phyloP scores from a whole-genome alignment of 163 green algal genomes.

The Smithsoniella earleae region DNA sequence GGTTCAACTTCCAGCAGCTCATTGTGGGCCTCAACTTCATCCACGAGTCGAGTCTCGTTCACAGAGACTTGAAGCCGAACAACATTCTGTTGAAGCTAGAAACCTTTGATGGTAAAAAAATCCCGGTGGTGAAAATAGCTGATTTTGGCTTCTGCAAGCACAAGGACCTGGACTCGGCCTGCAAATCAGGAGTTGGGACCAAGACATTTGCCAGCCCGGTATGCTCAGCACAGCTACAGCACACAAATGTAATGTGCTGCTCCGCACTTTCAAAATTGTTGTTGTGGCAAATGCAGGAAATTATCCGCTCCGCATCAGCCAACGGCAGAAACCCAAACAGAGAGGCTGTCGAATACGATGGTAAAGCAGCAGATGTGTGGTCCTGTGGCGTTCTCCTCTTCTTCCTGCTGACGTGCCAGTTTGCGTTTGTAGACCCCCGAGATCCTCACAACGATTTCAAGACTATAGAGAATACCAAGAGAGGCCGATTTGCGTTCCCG shows the following conservation, averaged over 20 bases:
- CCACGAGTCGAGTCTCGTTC: slow-evolving; percentile 36
- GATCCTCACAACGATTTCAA: slow-evolving; percentile 33
- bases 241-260: no score
- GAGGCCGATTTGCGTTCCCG: slow-evolving; percentile 35
- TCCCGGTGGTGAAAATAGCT: slow-evolving; percentile 41
- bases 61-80: slow-evolving; percentile 41
- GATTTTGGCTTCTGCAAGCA: slow-evolving; percentile 40
- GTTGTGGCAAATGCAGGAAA: no score
- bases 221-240: neutral
- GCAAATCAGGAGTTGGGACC: slow-evolving; percentile 39
- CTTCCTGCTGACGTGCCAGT: slow-evolving; percentile 44
- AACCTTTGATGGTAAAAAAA: no score
- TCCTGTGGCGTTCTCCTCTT: slow-evolving; percentile 55
- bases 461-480: slow-evolving; percentile 10
- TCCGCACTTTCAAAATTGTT: no score
- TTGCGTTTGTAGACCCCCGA: slow-evolving; percentile 42
- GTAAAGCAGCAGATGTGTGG: slow-evolving; percentile 56
- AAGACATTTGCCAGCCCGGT: slow-evolving; percentile 36
- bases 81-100: slow-evolving; percentile 41
- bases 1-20: slow-evolving; percentile 52
- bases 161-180: slow-evolving; percentile 34
- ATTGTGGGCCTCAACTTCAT: slow-evolving; percentile 40
- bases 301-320: no score
- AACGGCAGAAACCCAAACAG: no score
- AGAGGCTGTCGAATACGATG: no score